phyloP scores from a whole-genome alignment of 1,139 yeast genomes.

The Yamadazyma kanchanaburiensis region DNA sequence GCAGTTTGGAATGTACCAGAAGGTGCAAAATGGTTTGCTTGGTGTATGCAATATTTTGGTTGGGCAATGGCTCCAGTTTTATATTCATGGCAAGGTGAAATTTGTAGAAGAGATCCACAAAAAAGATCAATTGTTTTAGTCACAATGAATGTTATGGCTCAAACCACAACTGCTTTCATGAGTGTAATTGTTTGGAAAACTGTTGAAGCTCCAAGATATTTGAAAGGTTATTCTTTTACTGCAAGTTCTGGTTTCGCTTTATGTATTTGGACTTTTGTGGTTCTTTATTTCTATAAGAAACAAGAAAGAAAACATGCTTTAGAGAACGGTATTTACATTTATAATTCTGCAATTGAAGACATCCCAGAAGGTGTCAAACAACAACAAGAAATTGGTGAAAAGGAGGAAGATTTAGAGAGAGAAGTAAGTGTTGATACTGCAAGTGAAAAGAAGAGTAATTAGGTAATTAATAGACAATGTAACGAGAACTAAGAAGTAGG shows the following conservation, averaged over 20 bases:
- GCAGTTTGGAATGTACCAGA: constrained; percentile 48
- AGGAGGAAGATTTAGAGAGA: no score
- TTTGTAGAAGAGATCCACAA: constrained; percentile 42
- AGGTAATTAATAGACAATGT: no score
- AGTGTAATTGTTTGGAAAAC: constrained; percentile 49
- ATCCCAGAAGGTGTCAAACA: constrained; percentile 12
- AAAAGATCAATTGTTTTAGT: constrained; percentile 44
- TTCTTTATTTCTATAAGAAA: constrained; percentile 54
- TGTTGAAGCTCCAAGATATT: constrained; percentile 36
- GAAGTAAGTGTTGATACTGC: no score
- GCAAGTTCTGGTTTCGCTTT: constrained; percentile 52
- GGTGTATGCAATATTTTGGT: constrained; percentile 42
- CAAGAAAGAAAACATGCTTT: constrained; percentile 51
- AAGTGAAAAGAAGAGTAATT: no score
- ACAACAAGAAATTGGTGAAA: constrained; percentile 1
- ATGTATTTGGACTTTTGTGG: constrained; percentile 51
- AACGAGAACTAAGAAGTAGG: no score
- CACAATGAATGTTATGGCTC: constrained; percentile 43
- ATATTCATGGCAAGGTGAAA: constrained; percentile 45
- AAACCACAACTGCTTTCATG: constrained; percentile 42
- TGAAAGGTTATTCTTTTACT: constrained; percentile 45
- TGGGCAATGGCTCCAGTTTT: constrained; percentile 52
- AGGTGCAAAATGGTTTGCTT: constrained; percentile 48
- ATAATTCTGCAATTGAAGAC: constrained; percentile 30
- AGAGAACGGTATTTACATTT: constrained; percentile 50